A percentile compares a stretch with the other conserved stretches of the same genome.
Evolutionary conservation across 352 stramenopile species (phyloP).

Genomic region (Pythium periplocum): DNA sequence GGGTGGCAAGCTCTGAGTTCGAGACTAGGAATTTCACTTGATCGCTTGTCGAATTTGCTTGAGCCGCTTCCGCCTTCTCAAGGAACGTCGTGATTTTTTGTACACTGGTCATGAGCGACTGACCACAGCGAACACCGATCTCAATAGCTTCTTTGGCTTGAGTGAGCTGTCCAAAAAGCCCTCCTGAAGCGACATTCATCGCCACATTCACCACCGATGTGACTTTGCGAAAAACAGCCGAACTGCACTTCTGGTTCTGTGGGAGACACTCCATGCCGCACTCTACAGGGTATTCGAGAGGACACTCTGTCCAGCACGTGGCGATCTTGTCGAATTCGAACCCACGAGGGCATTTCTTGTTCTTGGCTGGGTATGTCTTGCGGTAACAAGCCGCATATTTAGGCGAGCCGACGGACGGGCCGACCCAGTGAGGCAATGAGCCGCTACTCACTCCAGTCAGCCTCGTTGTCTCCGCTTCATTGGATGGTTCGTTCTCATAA

Average conservation of each 20-base stretch:
- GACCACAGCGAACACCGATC: constrained; percentile 24
- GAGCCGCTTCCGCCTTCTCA: constrained; percentile 10
- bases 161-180: constrained; percentile 1
- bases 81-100: constrained; percentile 29
- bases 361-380: constrained; percentile 20
- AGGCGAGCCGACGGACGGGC: constrained; percentile 8
- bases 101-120: constrained; percentile 33
- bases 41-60: constrained; percentile 21
- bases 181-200: constrained; percentile 5
- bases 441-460: neutral
- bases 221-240: constrained; percentile 29
- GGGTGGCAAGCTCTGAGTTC: constrained; percentile 35
- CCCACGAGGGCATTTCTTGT: neutral
- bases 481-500: no score
- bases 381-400: constrained; percentile 31
- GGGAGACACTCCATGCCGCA: constrained; percentile 42
- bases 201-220: constrained; percentile 8
- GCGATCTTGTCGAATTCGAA: constrained; percentile 10
- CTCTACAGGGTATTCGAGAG: constrained; percentile 27
- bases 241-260: constrained; percentile 34
- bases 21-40: constrained; percentile 30
- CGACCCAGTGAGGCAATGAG: constrained; percentile 16
- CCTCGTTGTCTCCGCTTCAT: no score
- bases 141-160: neutral
- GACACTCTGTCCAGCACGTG: constrained; percentile 37